These are phyloP conservation scores for Leptographium wingfieldii DNA, from an alignment of 2,329 filamentous ascomycete genomes.

Conservation along the genomic window DNA sequence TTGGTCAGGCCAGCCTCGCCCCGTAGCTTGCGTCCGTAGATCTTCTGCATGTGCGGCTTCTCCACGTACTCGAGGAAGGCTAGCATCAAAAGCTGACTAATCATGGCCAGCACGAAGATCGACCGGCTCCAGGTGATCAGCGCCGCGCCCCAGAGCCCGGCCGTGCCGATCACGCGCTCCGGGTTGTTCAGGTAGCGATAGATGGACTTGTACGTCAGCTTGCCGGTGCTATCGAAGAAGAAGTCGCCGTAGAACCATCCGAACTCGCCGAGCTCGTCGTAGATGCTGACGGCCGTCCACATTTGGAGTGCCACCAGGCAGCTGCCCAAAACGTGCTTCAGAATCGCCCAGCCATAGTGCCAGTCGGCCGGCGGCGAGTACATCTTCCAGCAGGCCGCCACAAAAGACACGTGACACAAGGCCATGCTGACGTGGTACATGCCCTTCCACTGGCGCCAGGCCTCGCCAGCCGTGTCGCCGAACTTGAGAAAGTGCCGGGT, in stretches of 20 bases:
- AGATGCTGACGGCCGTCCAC: constrained; percentile 88
- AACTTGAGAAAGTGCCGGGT: constrained; percentile 96
- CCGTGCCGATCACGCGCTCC: constrained; percentile 83
- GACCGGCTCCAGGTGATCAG: constrained; percentile 83
- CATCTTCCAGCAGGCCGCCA: constrained; percentile 92
- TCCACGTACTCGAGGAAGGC: constrained; percentile 88
- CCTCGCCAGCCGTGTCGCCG: constrained; percentile 78
- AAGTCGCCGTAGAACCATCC: constrained; percentile 99
- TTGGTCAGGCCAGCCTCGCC: constrained; percentile 84
- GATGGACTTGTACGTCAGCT: constrained; percentile 91
- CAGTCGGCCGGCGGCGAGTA: constrained; percentile 79
- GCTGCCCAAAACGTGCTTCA: constrained; percentile 76
- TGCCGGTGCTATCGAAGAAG: constrained; percentile 82
- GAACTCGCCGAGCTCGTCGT: constrained; percentile 91
- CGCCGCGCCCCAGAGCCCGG: constrained; percentile 89
- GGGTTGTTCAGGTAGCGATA: constrained; percentile 98
- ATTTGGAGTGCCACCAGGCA: constrained; percentile 75
- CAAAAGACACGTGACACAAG: constrained; percentile 79
- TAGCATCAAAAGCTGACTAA: constrained; percentile 75
- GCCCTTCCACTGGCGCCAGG: constrained; percentile 96
- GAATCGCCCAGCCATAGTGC: constrained; percentile 70
- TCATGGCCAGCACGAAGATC: constrained; percentile 74
- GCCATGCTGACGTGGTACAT: constrained; percentile 87
- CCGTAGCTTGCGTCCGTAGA: constrained; percentile 76
- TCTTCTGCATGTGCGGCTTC: constrained; percentile 94